phyloP scores from a whole-genome alignment of 441 rosid species.

The Aquilaria agallochum region DNA sequence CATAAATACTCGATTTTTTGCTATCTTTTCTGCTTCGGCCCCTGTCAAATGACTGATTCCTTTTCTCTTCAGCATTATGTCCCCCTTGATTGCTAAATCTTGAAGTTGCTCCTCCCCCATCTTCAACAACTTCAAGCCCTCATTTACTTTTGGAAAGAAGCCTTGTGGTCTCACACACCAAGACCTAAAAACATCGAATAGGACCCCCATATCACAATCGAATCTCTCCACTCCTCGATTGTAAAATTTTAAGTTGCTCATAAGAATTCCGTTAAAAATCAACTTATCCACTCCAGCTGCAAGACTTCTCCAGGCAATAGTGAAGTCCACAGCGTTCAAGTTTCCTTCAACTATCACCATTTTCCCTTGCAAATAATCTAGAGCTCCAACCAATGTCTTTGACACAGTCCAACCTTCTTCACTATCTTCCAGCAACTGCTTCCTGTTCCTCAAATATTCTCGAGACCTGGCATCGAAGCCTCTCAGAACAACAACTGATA shows the following conservation, averaged over 20 bases:
- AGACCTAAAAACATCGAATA: conserved; percentile 65
- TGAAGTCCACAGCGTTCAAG: conserved; percentile 62
- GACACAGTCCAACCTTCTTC: conserved; percentile 75
- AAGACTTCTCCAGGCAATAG: conserved; percentile 68
- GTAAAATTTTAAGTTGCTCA: conserved; percentile 59
- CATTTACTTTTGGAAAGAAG: conserved; percentile 63
- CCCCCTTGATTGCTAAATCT: conserved; percentile 30
- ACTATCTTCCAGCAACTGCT: conserved; percentile 72
- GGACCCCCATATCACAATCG: conserved; percentile 50
- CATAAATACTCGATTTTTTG: conserved; percentile 45
- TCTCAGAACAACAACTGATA: conserved; percentile 67
- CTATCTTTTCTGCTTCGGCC: conserved; percentile 58
- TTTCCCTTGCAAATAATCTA: conserved; percentile 76
- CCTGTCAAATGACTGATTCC: conserved; percentile 53
- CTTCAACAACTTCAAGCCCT: conserved; percentile 59
- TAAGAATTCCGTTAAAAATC: conserved; percentile 53
- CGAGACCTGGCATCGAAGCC: conserved; percentile 75
- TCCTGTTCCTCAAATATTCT: conserved; percentile 77
- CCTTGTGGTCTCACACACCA: conserved; percentile 91
- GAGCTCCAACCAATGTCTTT: conserved; percentile 58
- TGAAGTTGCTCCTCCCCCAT: conserved; percentile 58
- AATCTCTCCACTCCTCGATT: conserved; percentile 63
- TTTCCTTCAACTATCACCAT: conserved; percentile 47
- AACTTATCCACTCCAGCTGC: conserved; percentile 61
- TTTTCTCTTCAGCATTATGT: conserved; percentile 52